Conservation (phyloP, 106 monocot genomes). For the Agapanthus africanus region DNA sequence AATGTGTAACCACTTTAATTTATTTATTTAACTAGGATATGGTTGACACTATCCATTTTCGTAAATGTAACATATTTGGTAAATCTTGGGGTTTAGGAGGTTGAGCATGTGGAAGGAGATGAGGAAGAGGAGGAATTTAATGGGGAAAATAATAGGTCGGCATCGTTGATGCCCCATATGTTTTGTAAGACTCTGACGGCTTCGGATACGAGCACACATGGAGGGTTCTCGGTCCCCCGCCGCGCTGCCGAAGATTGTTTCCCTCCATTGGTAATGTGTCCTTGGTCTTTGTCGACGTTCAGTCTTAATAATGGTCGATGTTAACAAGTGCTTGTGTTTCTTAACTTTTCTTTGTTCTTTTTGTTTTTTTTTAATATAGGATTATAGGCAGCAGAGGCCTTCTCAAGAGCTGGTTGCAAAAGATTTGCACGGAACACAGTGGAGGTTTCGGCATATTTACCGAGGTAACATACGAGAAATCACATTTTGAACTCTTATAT, state of each 20-base stretch:
- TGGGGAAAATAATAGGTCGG: background rate
- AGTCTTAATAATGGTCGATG: background rate
- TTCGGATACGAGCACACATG: constrained; percentile 98
- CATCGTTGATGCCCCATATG: constrained; percentile 64
- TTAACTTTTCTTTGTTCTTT: too few relatives aligned
- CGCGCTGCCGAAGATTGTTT: constrained; percentile 97
- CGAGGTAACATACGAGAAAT: too few relatives aligned
- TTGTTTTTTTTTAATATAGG: too few relatives aligned
- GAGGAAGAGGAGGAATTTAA: constrained; percentile 23
- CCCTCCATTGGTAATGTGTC: constrained; percentile 66
- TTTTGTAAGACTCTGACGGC: too few relatives aligned
- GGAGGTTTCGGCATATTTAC: constrained; percentile 91
- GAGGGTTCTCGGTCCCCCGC: constrained; percentile 93
- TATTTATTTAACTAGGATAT: too few relatives aligned
- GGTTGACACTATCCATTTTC: too few relatives aligned
- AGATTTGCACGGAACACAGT: constrained; percentile 88
- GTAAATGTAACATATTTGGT: too few relatives aligned
- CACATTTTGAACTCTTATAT: too few relatives aligned
- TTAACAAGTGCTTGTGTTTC: background rate
- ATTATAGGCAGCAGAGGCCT: constrained; percentile 87
- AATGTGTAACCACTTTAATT: too few relatives aligned
- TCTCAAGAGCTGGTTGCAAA: constrained; percentile 90
- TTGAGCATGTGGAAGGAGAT: constrained; percentile 28
- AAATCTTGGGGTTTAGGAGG: constrained; percentile 36
- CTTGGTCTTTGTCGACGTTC: too few relatives aligned